Percentiles rank a stretch among this genome's conserved stretches.
phyloP scores from a whole-genome alignment of 306 rosid species.

The Lagenaria siceraria region DNA sequence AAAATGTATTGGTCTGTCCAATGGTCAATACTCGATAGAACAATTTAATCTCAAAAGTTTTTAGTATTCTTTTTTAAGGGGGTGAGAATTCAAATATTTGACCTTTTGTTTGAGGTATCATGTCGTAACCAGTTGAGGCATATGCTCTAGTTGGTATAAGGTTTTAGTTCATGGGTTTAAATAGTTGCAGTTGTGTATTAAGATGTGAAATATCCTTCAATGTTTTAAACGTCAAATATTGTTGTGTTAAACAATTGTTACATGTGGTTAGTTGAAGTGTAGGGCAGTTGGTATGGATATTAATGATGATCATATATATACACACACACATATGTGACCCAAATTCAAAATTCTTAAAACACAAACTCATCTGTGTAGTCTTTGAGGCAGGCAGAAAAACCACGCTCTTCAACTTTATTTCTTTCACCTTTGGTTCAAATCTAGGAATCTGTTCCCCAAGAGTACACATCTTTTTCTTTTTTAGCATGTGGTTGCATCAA shows the following conservation, averaged over 20 bases:
- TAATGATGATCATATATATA: too few species aligned
- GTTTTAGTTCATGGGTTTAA: neutral
- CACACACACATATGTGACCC: too few species aligned
- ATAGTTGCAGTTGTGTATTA: neutral
- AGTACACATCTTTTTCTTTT: slow-evolving; percentile 9
- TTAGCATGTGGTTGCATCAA: slow-evolving; percentile 4
- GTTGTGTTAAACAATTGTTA: neutral
- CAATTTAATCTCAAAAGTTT: neutral
- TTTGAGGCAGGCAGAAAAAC: neutral
- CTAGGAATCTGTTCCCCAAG: slow-evolving; percentile 3
- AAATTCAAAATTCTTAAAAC: neutral
- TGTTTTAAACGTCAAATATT: neutral
- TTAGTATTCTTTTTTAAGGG: neutral
- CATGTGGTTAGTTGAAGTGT: neutral
- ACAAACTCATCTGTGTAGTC: neutral
- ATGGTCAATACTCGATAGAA: neutral
- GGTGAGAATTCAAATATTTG: neutral
- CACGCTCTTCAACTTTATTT: slow-evolving; percentile 1
- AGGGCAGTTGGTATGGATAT: neutral
- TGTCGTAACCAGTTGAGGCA: neutral
- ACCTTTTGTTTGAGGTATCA: neutral
- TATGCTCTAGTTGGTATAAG: neutral
- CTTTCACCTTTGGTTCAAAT: slow-evolving; percentile 3
- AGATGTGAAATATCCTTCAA: neutral
- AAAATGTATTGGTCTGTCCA: neutral